phyloP scores from a whole-genome alignment of 805 yeast genomes.

The Cyberlindnera japonica region DNA sequence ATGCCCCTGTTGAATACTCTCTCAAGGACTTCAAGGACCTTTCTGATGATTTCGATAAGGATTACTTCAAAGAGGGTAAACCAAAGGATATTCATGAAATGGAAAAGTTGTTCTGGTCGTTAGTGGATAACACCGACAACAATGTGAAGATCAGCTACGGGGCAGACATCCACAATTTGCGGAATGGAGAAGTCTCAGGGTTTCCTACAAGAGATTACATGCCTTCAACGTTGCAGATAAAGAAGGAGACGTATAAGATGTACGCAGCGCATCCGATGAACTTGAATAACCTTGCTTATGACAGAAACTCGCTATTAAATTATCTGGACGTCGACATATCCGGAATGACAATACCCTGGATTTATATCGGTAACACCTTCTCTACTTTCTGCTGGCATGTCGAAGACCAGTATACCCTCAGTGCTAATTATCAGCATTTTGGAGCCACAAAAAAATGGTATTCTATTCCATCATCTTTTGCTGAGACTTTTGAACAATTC shows the following conservation, averaged over 20 bases:
- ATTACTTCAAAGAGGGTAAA: constrained; percentile 30
- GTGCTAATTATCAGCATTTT: constrained; percentile 87
- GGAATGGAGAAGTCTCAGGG: constrained; percentile 67
- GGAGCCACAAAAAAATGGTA: constrained; percentile 95
- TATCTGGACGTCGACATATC: constrained; percentile 66
- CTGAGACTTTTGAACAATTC: constrained; percentile 61
- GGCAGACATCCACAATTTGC: constrained; percentile 72
- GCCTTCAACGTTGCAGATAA: constrained; percentile 23
- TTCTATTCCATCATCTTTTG: constrained; percentile 70
- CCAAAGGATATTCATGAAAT: constrained; percentile 40
- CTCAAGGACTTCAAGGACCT: constrained; percentile 56
- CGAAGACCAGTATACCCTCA: constrained; percentile 89
- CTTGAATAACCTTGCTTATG: constrained; percentile 66
- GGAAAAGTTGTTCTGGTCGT: constrained; percentile 69
- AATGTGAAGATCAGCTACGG: constrained; percentile 72
- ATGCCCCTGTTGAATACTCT: constrained; percentile 50
- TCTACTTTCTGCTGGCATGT: constrained; percentile 97
- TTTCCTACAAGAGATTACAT: constrained; percentile 53
- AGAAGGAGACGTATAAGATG: constrained; percentile 23
- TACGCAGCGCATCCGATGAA: constrained; percentile 70
- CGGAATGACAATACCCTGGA: constrained; percentile 96
- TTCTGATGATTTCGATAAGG: constrained; percentile 47
- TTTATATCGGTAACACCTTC: constrained; percentile 83
- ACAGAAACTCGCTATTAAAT: constrained; percentile 64
- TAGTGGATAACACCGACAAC: constrained; percentile 37